phyloP scores from a whole-genome alignment of 768 basidiomycete species.

The Leccinum disarticulatum region DNA sequence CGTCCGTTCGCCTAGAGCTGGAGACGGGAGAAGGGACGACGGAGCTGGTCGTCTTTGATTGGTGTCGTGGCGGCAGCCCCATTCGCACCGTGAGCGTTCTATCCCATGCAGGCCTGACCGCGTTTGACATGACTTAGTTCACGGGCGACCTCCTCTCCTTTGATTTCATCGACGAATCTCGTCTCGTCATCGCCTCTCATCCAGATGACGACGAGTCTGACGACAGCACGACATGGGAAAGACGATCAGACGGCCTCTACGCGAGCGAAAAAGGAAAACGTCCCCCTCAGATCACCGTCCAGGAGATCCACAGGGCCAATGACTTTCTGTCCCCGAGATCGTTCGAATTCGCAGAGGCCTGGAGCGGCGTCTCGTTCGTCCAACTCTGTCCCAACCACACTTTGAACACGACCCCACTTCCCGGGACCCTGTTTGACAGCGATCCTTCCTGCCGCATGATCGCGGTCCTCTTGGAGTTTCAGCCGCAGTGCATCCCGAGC shows the following conservation, averaged over 20 bases:
- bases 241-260: conserved; percentile 32
- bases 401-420: conserved; percentile 36
- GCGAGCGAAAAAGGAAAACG: conserved; percentile 31
- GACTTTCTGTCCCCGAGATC: conserved; percentile 18
- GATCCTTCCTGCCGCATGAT: conserved; percentile 53
- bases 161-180: conserved; percentile 29
- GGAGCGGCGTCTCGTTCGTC: conserved; percentile 44
- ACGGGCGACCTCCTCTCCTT: conserved; percentile 33
- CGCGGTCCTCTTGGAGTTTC: conserved; percentile 43
- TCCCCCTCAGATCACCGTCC: conserved; percentile 29
- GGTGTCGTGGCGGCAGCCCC: conserved; percentile 28
- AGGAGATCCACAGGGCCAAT: conserved; percentile 19
- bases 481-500: conserved; percentile 35
- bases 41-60: conserved; percentile 31
- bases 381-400: conserved; percentile 50
- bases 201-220: conserved; percentile 36
- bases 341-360: conserved; percentile 57
- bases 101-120: neutral
- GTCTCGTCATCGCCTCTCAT: conserved; percentile 27
- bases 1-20: conserved; percentile 30
- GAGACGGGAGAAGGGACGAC: conserved; percentile 34
- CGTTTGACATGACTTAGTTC: conserved; percentile 17
- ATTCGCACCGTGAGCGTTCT: conserved; percentile 26
- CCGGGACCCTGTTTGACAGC: conserved; percentile 54
- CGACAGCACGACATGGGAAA: conserved; percentile 30